These are phyloP conservation scores for Kodamaea kaohsiungensis DNA, from an alignment of 805 yeast genomes.

Conservation along the genomic window DNA sequence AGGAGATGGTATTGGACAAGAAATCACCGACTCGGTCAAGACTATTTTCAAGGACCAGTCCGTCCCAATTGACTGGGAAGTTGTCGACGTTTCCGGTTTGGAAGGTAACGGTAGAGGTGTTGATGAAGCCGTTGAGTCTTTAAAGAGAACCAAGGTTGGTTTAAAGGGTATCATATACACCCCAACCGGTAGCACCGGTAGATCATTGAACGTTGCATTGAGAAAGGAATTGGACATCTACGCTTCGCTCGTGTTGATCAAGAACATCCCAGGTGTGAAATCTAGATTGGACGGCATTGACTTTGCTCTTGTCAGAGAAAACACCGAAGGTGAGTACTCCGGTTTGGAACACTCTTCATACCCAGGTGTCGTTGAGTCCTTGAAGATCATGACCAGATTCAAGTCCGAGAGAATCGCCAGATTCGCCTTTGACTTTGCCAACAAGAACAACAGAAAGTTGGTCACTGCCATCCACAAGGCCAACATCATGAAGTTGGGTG, in stretches of 20 bases:
- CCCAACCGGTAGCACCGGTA: constrained; percentile 72
- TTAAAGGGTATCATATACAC: constrained; percentile 95
- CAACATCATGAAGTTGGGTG: constrained; percentile 98
- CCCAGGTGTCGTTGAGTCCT: constrained; percentile 96
- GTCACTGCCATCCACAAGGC: constrained; percentile 99
- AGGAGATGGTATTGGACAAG: constrained; percentile 98
- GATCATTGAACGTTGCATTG: constrained; percentile 91
- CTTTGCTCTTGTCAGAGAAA: constrained; percentile 94
- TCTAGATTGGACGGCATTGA: constrained; percentile 87
- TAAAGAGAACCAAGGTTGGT: constrained; percentile 96
- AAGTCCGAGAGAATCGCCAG: constrained; percentile 97
- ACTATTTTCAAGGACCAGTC: constrained; percentile 83
- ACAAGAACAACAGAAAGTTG: constrained; percentile 84
- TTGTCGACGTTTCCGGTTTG: constrained; percentile 45
- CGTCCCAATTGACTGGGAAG: constrained; percentile 93
- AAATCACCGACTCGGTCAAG: constrained; percentile 91
- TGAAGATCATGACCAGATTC: constrained; percentile 90
- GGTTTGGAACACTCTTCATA: constrained; percentile 97
- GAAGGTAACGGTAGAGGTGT: constrained; percentile 61
- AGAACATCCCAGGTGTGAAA: constrained; percentile 91
- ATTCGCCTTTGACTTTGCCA: constrained; percentile 95
- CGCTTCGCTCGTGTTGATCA: constrained; percentile 92
- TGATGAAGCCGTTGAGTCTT: constrained; percentile 82
- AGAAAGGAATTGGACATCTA: constrained; percentile 95
- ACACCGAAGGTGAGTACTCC: constrained; percentile 98